Base-by-base conservation (phyloP, 2,329 filamentous ascomycete genomes). In the Xylariaceae sp. region DNA sequence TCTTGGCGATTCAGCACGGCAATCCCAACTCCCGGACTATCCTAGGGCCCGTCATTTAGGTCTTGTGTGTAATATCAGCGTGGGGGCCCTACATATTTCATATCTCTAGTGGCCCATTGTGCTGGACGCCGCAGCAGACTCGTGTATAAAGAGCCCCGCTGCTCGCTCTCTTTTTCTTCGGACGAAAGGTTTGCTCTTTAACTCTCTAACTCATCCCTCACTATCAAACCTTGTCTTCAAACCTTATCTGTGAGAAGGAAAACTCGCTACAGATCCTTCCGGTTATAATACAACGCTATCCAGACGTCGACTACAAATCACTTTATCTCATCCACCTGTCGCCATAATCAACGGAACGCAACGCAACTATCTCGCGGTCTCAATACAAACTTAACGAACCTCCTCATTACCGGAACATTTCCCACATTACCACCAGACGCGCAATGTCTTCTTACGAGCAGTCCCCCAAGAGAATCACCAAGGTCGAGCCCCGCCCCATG, bases 401-500 rank as follows among this genome's bases (percentile, higher is more conserved):
- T 43, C 41, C 41, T 35, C 41, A 51, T 40, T 37, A 8, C 34
- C 47, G 19, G 47, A 39, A 47, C 41, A 47, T 31, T 47, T 47
- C n/a, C 46, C 34, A 26, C 51, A 55, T 41, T 52, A 49, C 42
- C 47, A 59, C 32, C 53, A 61, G 44, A 50, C 62, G 67, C 62
- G 67, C 57, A 49, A 69, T 68, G 65, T 64, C 65, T 63, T 54
- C 60, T 57, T 47, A 54, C 45, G 45, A 53, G 50, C 60, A 65
- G 56, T 56, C 42, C 50, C 45, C 50, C 52, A 55, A 65, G 51
- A 60, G 53, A 19, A 51, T 67, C 57, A 62, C 58, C 63, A 56
- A 58, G 48, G 48, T 61, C 39, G 56, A 61, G 42, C 56, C 52
- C 54, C 68, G 67, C 55, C 73, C 71, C 31, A 66, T 64, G 41